These are phyloP conservation scores for Alternaria gaisen DNA, from an alignment of 2,329 filamentous ascomycete species.

Conservation along the genomic window DNA sequence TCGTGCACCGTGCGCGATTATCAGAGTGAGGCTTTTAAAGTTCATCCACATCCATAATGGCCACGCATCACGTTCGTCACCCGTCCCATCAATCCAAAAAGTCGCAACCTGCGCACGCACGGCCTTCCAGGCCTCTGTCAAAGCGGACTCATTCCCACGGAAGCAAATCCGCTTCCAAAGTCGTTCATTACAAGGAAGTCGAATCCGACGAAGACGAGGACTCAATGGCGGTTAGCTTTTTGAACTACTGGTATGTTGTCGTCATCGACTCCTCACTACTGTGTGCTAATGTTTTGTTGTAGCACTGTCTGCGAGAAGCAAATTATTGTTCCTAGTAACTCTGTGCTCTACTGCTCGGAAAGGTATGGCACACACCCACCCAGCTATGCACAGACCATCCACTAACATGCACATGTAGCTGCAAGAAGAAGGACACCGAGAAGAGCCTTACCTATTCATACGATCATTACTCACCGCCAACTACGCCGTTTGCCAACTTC, in stretches of 20 bases:
- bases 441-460: constrained; percentile 43
- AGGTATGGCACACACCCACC: constrained; percentile 56
- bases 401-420: constrained; percentile 47
- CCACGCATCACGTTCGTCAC: constrained; percentile 48
- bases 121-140: constrained; percentile 44
- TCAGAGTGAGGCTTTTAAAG: constrained; percentile 45
- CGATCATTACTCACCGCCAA: constrained; percentile 48
- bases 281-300: constrained; percentile 19
- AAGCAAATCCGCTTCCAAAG: constrained; percentile 40
- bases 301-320: constrained; percentile 73
- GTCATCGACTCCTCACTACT: constrained; percentile 1
- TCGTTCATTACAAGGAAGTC: constrained; percentile 33
- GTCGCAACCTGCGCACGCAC: constrained; percentile 45
- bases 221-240: constrained; percentile 61
- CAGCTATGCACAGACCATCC: constrained; percentile 1
- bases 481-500: constrained; percentile 49
- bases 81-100: constrained; percentile 49
- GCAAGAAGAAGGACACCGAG: constrained; percentile 57
- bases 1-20: constrained; percentile 44
- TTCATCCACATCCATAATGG: constrained; percentile 46
- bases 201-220: constrained; percentile 56
- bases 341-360: constrained; percentile 71
- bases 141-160: constrained; percentile 47
- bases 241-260: constrained; percentile 61
- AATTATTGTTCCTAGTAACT: constrained; percentile 68